These are phyloP conservation scores for Candolleomyces eurysporus DNA, from an alignment of 768 basidiomycete genomes.

Conservation along the genomic window DNA sequence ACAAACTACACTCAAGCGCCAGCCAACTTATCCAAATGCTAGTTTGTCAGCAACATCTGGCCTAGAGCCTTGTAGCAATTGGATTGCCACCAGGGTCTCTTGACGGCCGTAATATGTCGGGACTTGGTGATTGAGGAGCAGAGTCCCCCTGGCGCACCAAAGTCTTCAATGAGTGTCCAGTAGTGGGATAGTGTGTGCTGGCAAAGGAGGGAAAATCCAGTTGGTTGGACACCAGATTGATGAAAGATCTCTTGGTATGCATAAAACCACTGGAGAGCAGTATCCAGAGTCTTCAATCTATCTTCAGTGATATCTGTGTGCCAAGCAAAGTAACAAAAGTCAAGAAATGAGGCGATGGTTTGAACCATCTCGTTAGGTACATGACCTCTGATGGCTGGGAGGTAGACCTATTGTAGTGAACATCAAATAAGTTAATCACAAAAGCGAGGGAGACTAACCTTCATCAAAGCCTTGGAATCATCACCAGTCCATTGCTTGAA, in stretches of 20 bases:
- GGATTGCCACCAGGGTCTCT: slow-evolving; percentile 31
- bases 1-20: slow-evolving; percentile 16
- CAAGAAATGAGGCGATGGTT: slow-evolving; percentile 25
- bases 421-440: not conserved
- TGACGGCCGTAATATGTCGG: slow-evolving; percentile 31
- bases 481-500: slow-evolving; percentile 37
- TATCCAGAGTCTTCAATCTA: slow-evolving; percentile 16
- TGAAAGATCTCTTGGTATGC: slow-evolving; percentile 26
- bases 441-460: slow-evolving; percentile 22
- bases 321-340: slow-evolving; percentile 33
- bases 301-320: not conserved
- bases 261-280: slow-evolving; percentile 23
- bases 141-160: slow-evolving; percentile 25
- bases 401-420: slow-evolving; percentile 16
- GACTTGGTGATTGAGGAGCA: slow-evolving; percentile 34
- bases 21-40: slow-evolving; percentile 27
- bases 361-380: slow-evolving; percentile 17
- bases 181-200: slow-evolving; percentile 26
- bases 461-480: slow-evolving; percentile 37
- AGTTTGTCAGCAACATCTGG: slow-evolving; percentile 35
- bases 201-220: slow-evolving; percentile 17
- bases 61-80: slow-evolving; percentile 29
- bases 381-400: slow-evolving; percentile 17
- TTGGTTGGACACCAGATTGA: slow-evolving; percentile 7
- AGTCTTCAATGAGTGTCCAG: slow-evolving; percentile 10